phyloP scores from a whole-genome alignment of 495 filamentous ascomycete genomes.

The Daldinia grandis region DNA sequence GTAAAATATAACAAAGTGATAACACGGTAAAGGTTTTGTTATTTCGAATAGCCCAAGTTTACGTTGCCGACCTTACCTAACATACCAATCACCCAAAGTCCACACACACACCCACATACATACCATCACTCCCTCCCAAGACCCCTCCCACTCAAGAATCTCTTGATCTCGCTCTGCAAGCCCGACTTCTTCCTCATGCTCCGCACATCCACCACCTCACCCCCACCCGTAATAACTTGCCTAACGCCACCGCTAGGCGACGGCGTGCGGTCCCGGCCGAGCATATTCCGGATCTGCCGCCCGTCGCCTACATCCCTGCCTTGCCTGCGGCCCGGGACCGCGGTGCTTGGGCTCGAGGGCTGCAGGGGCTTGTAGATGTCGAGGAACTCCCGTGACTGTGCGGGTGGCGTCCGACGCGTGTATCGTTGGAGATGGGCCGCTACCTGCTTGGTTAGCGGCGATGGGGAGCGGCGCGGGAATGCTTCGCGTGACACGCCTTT shows the following conservation, averaged over 20 bases:
- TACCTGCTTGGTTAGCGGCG: conserved; percentile 26
- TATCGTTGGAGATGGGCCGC: conserved; percentile 11
- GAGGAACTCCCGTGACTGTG: conserved; percentile 36
- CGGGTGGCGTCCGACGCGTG: conserved; percentile 29
- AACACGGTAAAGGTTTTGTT: too few relatives aligned
- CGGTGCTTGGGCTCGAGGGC: conserved; percentile 11
- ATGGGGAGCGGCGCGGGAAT: conserved; percentile 16
- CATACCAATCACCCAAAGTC: too few relatives aligned
- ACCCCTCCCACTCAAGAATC: conserved; percentile 46
- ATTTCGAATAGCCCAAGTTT: too few relatives aligned
- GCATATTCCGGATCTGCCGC: conserved; percentile 3
- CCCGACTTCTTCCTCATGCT: conserved; percentile 34
- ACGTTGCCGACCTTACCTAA: too few relatives aligned
- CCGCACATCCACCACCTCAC: conserved; percentile 22
- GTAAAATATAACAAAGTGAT: too few relatives aligned
- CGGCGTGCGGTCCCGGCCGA: conserved; percentile 14
- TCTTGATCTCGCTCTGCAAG: conserved; percentile 49
- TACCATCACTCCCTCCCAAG: conserved; percentile 5
- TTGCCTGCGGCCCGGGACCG: conserved; percentile 19
- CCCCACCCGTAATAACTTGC: conserved; percentile 11
- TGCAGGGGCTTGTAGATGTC: conserved; percentile 20
- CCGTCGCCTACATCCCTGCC: conserved; percentile 4
- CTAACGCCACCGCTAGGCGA: conserved; percentile 3
- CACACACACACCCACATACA: too few relatives aligned
- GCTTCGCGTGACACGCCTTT: not conserved